Conservation (phyloP, 371 early-diverging fungal genomes). For the Furculomyces boomerangus region DNA sequence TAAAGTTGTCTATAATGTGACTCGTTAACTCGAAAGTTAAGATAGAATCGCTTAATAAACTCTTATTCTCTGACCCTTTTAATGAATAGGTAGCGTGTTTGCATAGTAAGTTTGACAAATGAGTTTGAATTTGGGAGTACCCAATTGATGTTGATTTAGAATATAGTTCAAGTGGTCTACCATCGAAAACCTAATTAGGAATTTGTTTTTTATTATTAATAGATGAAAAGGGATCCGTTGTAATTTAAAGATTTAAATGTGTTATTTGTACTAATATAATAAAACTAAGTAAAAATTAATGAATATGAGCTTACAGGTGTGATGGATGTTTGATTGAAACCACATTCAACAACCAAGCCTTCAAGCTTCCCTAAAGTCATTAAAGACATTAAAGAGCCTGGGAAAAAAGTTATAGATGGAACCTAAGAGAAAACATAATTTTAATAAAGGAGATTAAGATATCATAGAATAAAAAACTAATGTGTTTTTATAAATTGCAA, state of each 20-base stretch:
- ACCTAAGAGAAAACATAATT: constrained; percentile 23
- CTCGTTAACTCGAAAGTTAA: constrained; percentile 19
- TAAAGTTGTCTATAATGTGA: constrained; percentile 47
- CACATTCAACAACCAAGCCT: constrained; percentile 73
- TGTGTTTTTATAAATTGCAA: background rate
- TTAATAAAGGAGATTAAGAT: background rate
- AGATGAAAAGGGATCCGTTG: background rate
- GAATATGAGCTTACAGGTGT: constrained; percentile 43
- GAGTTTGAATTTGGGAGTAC: constrained; percentile 36
- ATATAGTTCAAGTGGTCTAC: constrained; percentile 51
- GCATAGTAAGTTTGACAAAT: constrained; percentile 36
- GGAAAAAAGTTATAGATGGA: constrained; percentile 70
- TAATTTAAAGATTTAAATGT: background rate
- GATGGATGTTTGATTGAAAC: constrained; percentile 52
- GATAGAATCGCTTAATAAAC: too few relatives aligned
- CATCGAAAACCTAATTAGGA: constrained; percentile 33
- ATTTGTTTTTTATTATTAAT: constrained; percentile 13
- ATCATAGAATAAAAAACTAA: background rate
- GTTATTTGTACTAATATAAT: background rate
- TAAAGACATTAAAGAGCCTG: constrained; percentile 51
- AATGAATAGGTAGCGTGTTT: constrained; percentile 1
- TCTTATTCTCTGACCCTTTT: background rate
- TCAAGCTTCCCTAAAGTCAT: constrained; percentile 57
- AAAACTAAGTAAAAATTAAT: background rate
- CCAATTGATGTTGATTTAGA: constrained; percentile 53